Conservation (phyloP, 352 stramenopile genomes). For the Phytophthora rubi region DNA sequence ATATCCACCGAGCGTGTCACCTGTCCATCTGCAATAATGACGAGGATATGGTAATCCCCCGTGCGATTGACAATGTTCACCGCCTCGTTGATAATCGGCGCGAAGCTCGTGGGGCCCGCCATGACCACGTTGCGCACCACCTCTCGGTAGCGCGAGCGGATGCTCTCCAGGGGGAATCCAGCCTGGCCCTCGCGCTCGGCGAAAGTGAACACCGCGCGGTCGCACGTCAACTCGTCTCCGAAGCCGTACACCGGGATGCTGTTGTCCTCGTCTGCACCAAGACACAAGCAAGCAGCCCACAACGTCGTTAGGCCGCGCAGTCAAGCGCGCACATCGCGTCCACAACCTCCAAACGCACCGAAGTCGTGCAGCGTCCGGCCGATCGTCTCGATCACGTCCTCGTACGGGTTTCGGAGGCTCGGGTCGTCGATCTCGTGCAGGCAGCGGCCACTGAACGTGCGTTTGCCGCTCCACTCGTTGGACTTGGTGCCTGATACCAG, state of each 20-base stretch:
- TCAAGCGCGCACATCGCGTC: background rate
- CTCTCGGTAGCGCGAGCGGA: conserved; percentile 74
- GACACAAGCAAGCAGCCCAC: background rate
- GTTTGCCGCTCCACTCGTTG: conserved; percentile 90
- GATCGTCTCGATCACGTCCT: conserved; percentile 86
- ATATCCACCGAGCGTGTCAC: conserved; percentile 87
- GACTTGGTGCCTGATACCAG: conserved; percentile 80
- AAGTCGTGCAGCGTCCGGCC: conserved; percentile 76
- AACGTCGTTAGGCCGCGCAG: background rate
- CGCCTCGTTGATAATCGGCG: conserved; percentile 86
- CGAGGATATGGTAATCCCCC: conserved; percentile 84
- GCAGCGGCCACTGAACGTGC: conserved; percentile 71
- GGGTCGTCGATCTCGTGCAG: conserved; percentile 73
- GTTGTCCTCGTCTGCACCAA: conserved; percentile 79
- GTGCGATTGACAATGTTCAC: conserved; percentile 82
- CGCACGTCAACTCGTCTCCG: conserved; percentile 79
- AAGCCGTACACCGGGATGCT: conserved; percentile 86
- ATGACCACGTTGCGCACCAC: conserved; percentile 77
- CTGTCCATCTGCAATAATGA: conserved; percentile 90
- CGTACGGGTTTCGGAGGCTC: conserved; percentile 71
- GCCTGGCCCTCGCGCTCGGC: conserved; percentile 36
- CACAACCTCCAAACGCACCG: conserved; percentile 39
- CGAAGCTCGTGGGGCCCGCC: conserved; percentile 86
- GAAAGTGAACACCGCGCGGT: conserved; percentile 84
- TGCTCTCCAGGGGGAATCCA: conserved; percentile 71